Evolutionary conservation across 306 rosid species (phyloP).

Genomic region (Corylus americana): DNA sequence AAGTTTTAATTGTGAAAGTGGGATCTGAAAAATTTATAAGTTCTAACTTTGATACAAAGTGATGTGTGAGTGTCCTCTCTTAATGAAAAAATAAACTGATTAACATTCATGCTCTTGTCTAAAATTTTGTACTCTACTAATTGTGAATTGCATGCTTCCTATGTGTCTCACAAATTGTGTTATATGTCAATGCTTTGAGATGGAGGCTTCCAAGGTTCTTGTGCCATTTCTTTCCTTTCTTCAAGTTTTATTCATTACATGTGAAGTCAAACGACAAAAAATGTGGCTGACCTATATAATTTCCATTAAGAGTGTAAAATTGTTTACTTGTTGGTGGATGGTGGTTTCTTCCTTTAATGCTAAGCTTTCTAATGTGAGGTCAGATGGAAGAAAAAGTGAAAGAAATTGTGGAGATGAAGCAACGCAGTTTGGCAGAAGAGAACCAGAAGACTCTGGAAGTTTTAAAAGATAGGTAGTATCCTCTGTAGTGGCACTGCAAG

Average conservation of each 20-base stretch:
- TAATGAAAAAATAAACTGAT: not conserved
- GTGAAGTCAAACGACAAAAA: not conserved
- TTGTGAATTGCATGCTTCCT: not conserved
- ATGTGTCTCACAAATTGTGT: not conserved
- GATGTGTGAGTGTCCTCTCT: not conserved
- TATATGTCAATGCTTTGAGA: not conserved
- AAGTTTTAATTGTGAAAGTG: not conserved
- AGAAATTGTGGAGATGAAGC: slow-evolving; percentile 97
- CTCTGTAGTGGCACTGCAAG: slow-evolving; percentile 23
- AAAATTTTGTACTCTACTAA: not conserved
- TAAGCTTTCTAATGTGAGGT: slow-evolving; percentile 26
- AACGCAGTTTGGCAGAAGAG: slow-evolving; percentile 95
- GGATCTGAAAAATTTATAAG: not conserved
- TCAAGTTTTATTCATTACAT: not conserved
- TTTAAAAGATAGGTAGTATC: slow-evolving; percentile 76
- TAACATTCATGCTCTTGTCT: not conserved
- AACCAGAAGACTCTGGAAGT: slow-evolving; percentile 90
- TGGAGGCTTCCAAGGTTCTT: not conserved
- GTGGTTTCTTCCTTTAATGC: slow-evolving; percentile 26
- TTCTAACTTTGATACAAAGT: not conserved
- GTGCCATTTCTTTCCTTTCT: not conserved
- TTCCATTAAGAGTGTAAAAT: not conserved
- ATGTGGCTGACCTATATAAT: not conserved
- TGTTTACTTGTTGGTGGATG: not conserved
- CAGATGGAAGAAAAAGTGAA: slow-evolving; percentile 98